Evolutionary conservation across 805 yeast genomes (phyloP).

Genomic region (Lipomyces spencermartinsiae): DNA sequence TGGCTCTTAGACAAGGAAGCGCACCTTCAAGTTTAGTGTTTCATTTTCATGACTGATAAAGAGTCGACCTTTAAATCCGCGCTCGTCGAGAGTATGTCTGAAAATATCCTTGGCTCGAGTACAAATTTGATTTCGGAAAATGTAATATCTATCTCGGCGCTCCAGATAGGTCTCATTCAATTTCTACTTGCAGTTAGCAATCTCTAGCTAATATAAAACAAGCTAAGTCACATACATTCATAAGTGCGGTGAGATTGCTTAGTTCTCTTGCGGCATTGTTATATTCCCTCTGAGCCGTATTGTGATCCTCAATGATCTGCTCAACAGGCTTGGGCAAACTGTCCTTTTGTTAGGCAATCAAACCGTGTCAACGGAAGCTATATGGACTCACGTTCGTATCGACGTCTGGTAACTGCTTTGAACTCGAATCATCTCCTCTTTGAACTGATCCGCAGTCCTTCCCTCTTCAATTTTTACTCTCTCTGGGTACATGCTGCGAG

Average conservation of each 20-base stretch:
- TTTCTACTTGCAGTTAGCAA: constrained; percentile 1
- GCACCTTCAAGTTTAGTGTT: constrained; percentile 42
- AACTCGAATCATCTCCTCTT: constrained; percentile 9
- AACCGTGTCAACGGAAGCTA: background rate
- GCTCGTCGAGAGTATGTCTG: constrained; percentile 48
- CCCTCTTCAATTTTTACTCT: constrained; percentile 10
- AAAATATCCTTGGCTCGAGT: constrained; percentile 43
- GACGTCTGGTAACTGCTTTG: background rate
- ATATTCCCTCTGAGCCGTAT: constrained; percentile 19
- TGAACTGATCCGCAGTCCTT: constrained; percentile 5
- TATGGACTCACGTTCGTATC: background rate
- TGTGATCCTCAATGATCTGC: constrained; percentile 29
- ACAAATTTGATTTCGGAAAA: constrained; percentile 37
- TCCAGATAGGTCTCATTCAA: constrained; percentile 20
- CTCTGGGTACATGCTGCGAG: background rate
- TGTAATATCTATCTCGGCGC: constrained; percentile 32
- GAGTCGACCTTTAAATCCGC: constrained; percentile 79
- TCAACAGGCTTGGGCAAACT: constrained; percentile 30
- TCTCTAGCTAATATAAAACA: background rate
- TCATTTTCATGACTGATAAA: constrained; percentile 59
- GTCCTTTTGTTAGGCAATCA: background rate
- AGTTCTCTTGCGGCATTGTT: constrained; percentile 29
- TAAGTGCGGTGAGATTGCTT: constrained; percentile 12
- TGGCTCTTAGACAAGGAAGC: background rate
- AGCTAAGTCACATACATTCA: constrained; percentile 4